Evolutionary conservation across 768 basidiomycete genomes (phyloP).

Genomic region (Boletus vermiculosoides): DNA sequence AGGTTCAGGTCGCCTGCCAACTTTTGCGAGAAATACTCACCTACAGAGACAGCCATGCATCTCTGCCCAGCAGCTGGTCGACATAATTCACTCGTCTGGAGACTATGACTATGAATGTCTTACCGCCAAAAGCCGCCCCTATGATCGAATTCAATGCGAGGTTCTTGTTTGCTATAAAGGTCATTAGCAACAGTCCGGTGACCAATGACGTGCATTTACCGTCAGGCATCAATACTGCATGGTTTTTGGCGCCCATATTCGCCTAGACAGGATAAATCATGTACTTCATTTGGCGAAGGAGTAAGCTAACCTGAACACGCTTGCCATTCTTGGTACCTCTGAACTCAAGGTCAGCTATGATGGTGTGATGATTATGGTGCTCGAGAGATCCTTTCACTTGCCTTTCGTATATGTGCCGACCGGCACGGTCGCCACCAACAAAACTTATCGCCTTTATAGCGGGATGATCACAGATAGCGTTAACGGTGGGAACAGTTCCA

Average conservation of each 20-base stretch:
- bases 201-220: conserved; percentile 45
- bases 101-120: conserved; percentile 25
- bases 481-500: conserved; percentile 86
- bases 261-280: conserved; percentile 38
- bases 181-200: neutral
- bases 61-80: conserved; percentile 86
- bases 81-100: conserved; percentile 21
- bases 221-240: conserved; percentile 90
- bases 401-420: conserved; percentile 92
- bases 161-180: conserved; percentile 77
- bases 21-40: conserved; percentile 39
- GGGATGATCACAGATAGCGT: conserved; percentile 90
- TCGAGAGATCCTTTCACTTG: conserved; percentile 21
- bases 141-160: conserved; percentile 87
- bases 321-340: conserved; percentile 87
- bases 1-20: neutral
- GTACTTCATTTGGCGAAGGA: neutral
- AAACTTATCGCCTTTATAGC: conserved; percentile 93
- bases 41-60: conserved; percentile 95
- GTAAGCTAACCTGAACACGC: conserved; percentile 66
- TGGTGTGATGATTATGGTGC: too few relatives aligned
- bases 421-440: conserved; percentile 91
- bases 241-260: conserved; percentile 96
- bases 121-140: conserved; percentile 91
- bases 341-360: conserved; percentile 9